A percentile compares a stretch with the other conserved stretches of the same genome.
Conservation (phyloP, 495 filamentous ascomycete species). For the Bombardia bombarda region DNA sequence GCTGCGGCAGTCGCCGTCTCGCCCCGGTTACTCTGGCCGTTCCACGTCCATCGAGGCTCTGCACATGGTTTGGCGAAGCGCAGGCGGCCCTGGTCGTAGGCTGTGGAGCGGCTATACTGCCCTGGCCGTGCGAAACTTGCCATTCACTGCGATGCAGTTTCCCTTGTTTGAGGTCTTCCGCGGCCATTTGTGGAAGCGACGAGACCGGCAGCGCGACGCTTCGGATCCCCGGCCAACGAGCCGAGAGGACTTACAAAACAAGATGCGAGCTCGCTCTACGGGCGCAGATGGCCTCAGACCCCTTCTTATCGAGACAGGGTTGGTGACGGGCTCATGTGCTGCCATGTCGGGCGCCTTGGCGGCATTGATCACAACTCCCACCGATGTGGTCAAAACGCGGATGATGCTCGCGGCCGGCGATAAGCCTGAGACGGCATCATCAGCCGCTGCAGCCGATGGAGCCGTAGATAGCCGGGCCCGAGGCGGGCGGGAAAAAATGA, state of each 20-base stretch:
- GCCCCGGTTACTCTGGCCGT: background rate
- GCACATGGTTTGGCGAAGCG: constrained; percentile 23
- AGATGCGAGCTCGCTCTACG: background rate
- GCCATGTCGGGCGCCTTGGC: constrained; percentile 61
- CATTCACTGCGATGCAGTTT: constrained; percentile 82
- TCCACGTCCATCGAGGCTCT: constrained; percentile 39
- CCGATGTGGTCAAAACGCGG: constrained; percentile 78
- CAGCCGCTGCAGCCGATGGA: too few species aligned
- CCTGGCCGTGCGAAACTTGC: constrained; percentile 71
- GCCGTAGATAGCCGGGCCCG: constrained; percentile 10
- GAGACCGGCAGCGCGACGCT: constrained; percentile 9
- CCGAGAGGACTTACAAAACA: constrained; percentile 6
- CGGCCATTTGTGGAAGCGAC: constrained; percentile 23
- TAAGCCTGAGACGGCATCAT: too few species aligned
- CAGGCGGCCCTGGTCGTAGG: constrained; percentile 21
- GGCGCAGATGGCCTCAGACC: background rate
- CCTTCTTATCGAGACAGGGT: constrained; percentile 50
- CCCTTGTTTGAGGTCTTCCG: constrained; percentile 72
- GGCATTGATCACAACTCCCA: constrained; percentile 66
- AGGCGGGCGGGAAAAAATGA: constrained; percentile 6
- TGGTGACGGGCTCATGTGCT: constrained; percentile 63
- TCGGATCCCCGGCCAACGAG: background rate
- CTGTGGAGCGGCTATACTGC: constrained; percentile 76
- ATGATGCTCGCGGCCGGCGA: constrained; percentile 61
- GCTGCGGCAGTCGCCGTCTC: constrained; percentile 18